phyloP scores from a whole-genome alignment of 1,284 basidiomycete genomes.

The Puccinia horiana region DNA sequence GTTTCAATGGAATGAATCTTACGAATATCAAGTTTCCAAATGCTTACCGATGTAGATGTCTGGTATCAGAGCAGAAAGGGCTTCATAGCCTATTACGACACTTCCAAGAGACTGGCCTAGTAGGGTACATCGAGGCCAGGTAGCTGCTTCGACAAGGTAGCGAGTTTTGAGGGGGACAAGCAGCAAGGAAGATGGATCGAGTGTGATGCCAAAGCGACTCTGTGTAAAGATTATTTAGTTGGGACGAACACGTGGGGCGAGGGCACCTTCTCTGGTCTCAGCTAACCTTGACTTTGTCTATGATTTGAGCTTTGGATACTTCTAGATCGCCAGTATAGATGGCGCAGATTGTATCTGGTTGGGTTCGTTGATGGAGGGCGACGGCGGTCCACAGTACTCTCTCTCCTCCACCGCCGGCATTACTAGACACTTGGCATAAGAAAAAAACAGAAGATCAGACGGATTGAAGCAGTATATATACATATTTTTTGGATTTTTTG shows the following conservation, averaged over 20 bases:
- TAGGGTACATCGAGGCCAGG: slow-evolving; percentile 86
- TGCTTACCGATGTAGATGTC: slow-evolving; percentile 83
- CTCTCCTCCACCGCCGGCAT: slow-evolving; percentile 96
- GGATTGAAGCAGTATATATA: slow-evolving; percentile 27
- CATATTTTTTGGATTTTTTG: no score
- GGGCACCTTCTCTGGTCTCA: neutral
- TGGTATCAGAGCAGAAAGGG: slow-evolving; percentile 70
- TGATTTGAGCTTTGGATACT: slow-evolving; percentile 77
- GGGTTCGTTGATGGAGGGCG: slow-evolving; percentile 71
- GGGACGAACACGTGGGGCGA: no score
- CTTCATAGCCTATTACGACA: slow-evolving; percentile 78
- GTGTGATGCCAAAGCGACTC: slow-evolving; percentile 78
- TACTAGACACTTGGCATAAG: slow-evolving; percentile 63
- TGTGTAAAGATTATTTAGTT: slow-evolving; percentile 57
- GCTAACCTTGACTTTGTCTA: slow-evolving; percentile 76
- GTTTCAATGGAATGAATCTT: neutral
- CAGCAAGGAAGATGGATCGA: slow-evolving; percentile 69
- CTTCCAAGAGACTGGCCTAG: slow-evolving; percentile 88
- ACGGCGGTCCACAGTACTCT: slow-evolving; percentile 93
- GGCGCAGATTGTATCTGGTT: slow-evolving; percentile 72
- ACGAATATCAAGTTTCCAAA: neutral
- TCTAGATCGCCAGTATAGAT: slow-evolving; percentile 88
- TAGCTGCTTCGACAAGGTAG: slow-evolving; percentile 73
- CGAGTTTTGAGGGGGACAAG: slow-evolving; percentile 77
- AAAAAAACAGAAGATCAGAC: neutral